Evolutionary conservation across 345 rosid species (phyloP).

Genomic region (Geranium brycei): DNA sequence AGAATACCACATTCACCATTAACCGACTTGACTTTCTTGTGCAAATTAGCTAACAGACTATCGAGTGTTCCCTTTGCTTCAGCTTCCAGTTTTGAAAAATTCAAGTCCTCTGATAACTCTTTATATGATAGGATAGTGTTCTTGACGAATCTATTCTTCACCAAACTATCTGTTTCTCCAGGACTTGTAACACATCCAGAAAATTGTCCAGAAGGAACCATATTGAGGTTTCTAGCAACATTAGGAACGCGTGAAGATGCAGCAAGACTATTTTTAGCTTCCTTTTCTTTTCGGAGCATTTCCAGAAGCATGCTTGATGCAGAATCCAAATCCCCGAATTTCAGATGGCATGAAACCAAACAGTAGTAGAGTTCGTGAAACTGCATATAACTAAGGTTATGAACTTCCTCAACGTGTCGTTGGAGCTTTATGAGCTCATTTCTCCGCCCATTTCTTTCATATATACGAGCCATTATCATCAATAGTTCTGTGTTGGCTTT

Average conservation of each 20-base stretch:
- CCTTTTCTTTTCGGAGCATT: constrained; percentile 71
- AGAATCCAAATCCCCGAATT: constrained; percentile 72
- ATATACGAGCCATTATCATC: constrained; percentile 64
- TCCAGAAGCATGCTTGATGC: constrained; percentile 76
- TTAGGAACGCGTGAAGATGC: constrained; percentile 28
- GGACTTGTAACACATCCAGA: constrained; percentile 14
- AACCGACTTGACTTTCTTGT: constrained; percentile 43
- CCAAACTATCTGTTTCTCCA: constrained; percentile 11
- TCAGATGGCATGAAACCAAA: constrained; percentile 64
- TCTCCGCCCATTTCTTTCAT: constrained; percentile 78
- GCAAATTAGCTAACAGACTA: constrained; percentile 40
- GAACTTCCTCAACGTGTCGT: constrained; percentile 73
- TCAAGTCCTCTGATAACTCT: constrained; percentile 44
- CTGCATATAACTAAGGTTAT: constrained; percentile 46
- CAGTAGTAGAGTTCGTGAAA: constrained; percentile 71
- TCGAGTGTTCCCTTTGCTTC: constrained; percentile 51
- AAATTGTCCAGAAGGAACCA: constrained; percentile 11
- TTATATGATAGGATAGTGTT: constrained; percentile 28
- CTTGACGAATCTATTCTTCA: constrained; percentile 6
- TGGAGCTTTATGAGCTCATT: constrained; percentile 74
- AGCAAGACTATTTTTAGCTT: constrained; percentile 65
- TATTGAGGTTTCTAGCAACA: constrained; percentile 16
- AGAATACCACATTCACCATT: constrained; percentile 65
- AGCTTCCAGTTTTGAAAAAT: constrained; percentile 41
- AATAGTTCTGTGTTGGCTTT: constrained; percentile 51